These are phyloP conservation scores for Diutina sp. DNA, from an alignment of 1,139 yeast species.

Conservation along the genomic window DNA sequence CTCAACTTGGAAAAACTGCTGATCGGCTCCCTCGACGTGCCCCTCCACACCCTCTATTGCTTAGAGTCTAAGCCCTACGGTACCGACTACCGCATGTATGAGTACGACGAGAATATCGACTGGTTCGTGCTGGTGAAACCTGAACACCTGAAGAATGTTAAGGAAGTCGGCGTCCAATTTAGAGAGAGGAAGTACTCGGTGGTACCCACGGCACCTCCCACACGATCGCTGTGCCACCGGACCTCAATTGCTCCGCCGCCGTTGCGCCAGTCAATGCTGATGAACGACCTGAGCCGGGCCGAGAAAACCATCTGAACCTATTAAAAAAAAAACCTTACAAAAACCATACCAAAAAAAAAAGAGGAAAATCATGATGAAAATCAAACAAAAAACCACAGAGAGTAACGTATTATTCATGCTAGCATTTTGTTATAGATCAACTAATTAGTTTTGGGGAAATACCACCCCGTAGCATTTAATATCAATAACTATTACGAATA, in stretches of 20 bases:
- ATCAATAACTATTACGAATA: no score
- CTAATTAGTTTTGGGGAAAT: background rate
- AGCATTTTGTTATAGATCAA: background rate
- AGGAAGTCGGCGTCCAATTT: constrained; percentile 55
- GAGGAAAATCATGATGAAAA: background rate
- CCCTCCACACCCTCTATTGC: constrained; percentile 79
- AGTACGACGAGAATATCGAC: constrained; percentile 66
- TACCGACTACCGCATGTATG: constrained; percentile 81
- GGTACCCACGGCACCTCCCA: constrained; percentile 53
- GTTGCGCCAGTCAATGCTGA: background rate
- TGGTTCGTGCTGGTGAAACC: constrained; percentile 71
- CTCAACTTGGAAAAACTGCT: constrained; percentile 73
- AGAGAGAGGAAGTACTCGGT: constrained; percentile 58
- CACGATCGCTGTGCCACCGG: background rate
- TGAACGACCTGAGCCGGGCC: background rate
- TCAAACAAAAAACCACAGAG: no score
- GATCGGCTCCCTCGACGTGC: constrained; percentile 85
- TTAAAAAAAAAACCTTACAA: background rate
- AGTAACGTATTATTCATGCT: background rate
- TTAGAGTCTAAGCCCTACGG: constrained; percentile 93
- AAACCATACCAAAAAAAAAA: background rate
- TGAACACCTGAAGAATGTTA: constrained; percentile 44
- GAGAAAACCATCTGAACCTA: background rate
- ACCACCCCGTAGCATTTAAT: background rate
- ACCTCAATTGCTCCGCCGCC: background rate